Evolutionary conservation across 116 monocot genomes (phyloP), one percentile per base, ranked within the genome.

Genomic region (Phalaenopsis hybrid): DNA sequence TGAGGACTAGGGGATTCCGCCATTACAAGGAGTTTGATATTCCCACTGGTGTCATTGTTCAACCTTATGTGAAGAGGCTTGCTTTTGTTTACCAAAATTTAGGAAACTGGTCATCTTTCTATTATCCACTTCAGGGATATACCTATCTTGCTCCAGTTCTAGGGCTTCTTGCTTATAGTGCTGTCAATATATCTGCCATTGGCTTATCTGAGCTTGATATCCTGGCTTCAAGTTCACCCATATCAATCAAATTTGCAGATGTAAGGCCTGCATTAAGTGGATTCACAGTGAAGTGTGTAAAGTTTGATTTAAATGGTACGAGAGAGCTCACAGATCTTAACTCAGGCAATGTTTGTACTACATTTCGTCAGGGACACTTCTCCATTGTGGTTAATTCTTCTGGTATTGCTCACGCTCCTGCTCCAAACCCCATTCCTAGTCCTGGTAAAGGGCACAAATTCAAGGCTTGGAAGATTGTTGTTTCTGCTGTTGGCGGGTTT

Each of bases 21-120:
- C 80, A 61, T 52, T 94, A 86, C 85, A 90, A 92, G 57, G 92
- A 91, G 73, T 94, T 94, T 67, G 28, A 78, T 7, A 85, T 96
- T 37, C 92, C 96, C 7, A 25, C 57, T 0, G 94, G 96, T 20
- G 74, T 96, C 41, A 49, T 88, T 13, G 84, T 86, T 48, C 84
- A 80, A 43, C 92, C 94, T 0, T 91, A 89, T 75, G 90, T 90
- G 20, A 75, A 82, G 48, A 84, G 96, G 81, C 86, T 96, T 28
- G 92, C 87, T 15, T 76, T 98, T 73, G 97, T 98, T 74, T 98
- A 98, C 77, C 95, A 98, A 52, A 92, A 98, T 75, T 77, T 98
- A 46, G 92, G 92, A 9, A 92, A 92, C 74, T 90, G 94, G 91
- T 91, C 97, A 18, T 85, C 86, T 6, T 13, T 70, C 55, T 96